Conservation (phyloP, 164 flowering plant species). For the Umbilicus rupestris region DNA sequence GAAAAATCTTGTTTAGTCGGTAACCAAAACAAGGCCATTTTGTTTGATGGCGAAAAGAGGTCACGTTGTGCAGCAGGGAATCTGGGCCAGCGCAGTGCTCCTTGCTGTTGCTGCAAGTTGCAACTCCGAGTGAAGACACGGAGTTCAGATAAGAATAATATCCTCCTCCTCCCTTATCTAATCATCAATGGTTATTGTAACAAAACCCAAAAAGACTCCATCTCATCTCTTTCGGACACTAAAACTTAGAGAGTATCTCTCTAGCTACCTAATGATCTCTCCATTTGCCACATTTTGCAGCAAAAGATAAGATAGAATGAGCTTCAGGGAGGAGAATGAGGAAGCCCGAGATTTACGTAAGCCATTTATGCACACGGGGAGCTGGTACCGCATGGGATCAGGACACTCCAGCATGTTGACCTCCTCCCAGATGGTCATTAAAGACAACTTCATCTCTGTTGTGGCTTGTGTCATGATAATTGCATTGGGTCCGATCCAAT, state of each 20-base stretch:
- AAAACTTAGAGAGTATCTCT: too few species aligned
- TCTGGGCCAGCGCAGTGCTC: neutral
- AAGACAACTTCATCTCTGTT: neutral
- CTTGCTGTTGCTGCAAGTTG: neutral
- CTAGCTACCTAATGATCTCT: too few species aligned
- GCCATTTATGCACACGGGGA: conserved; percentile 3
- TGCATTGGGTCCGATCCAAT: neutral
- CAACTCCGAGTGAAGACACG: neutral
- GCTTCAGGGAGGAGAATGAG: conserved; percentile 1
- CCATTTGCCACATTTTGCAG: neutral
- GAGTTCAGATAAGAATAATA: neutral
- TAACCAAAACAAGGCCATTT: neutral
- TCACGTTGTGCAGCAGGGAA: neutral
- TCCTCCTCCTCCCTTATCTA: neutral
- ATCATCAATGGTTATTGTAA: neutral
- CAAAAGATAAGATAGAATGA: neutral
- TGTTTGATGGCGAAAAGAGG: neutral
- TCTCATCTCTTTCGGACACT: too few species aligned
- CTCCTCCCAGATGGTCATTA: neutral
- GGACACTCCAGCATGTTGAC: neutral
- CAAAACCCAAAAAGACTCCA: neutral
- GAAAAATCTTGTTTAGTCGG: neutral
- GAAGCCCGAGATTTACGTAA: neutral
- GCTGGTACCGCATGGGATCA: conserved; percentile 7
- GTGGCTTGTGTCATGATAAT: conserved; percentile 4